Conservation (phyloP, 257 asterid species). For the Misopates orontium region DNA sequence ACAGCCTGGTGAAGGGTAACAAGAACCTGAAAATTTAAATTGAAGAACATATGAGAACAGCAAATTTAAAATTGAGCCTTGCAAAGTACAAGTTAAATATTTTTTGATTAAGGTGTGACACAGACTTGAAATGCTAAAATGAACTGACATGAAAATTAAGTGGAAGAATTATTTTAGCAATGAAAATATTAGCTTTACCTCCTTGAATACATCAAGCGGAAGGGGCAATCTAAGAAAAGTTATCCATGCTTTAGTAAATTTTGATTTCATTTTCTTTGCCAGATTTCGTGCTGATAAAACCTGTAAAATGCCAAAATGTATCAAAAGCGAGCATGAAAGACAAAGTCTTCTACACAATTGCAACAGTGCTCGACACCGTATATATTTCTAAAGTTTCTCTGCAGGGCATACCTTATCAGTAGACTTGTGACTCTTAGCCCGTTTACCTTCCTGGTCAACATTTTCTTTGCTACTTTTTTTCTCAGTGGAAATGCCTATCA, state of each 20-base stretch:
- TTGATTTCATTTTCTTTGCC: constrained; percentile 77
- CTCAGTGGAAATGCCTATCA: constrained; percentile 51
- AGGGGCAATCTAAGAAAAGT: constrained; percentile 79
- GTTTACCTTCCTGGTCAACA: constrained; percentile 28
- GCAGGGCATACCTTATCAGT: constrained; percentile 41
- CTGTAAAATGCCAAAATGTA: constrained; percentile 40
- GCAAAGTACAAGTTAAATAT: neutral
- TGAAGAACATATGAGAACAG: constrained; percentile 18
- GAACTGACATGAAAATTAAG: constrained; percentile 10
- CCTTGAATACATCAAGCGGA: constrained; percentile 88
- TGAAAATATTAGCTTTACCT: constrained; percentile 46
- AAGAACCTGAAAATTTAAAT: constrained; percentile 62
- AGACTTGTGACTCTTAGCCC: constrained; percentile 29
- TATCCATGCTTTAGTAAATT: constrained; percentile 91
- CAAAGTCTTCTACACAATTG: constrained; percentile 7
- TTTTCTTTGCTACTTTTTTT: constrained; percentile 40
- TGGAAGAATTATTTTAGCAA: neutral
- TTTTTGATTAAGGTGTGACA: neutral
- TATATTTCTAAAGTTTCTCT: constrained; percentile 10
- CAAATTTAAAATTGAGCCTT: neutral
- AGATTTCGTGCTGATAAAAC: constrained; percentile 48
- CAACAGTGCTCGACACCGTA: neutral
- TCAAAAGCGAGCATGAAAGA: constrained; percentile 16
- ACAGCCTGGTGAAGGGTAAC: constrained; percentile 71
- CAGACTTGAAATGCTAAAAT: neutral